Conservation (phyloP, 495 filamentous ascomycete species). For the Penicillium bovifimosum region DNA sequence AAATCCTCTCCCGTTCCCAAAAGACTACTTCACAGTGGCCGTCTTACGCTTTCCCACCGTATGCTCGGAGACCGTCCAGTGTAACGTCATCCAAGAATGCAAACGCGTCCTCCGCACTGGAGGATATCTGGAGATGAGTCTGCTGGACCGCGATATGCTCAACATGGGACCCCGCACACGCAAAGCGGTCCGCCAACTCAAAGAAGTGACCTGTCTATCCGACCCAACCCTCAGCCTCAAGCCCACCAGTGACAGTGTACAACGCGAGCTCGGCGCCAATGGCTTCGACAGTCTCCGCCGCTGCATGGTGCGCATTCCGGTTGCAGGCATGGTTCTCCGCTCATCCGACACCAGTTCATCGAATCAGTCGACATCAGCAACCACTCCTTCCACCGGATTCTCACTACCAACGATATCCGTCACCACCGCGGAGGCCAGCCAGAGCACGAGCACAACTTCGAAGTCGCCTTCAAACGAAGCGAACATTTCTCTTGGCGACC, state of each 20-base stretch:
- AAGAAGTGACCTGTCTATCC: slow-evolving; percentile 63
- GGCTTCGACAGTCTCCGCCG: slow-evolving; percentile 83
- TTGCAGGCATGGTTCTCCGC: slow-evolving; percentile 60
- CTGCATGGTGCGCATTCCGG: slow-evolving; percentile 85
- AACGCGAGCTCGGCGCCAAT: slow-evolving; percentile 65
- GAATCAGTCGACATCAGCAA: slow-evolving; percentile 22
- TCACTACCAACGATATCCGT: slow-evolving; percentile 25
- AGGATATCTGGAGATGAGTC: slow-evolving; percentile 80
- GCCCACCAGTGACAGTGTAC: slow-evolving; percentile 70
- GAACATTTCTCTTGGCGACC: slow-evolving; percentile 60
- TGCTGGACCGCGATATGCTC: slow-evolving; percentile 81
- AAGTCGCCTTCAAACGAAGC: slow-evolving; percentile 40
- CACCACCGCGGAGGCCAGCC: slow-evolving; percentile 18
- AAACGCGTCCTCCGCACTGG: slow-evolving; percentile 86
- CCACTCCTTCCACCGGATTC: slow-evolving; percentile 26
- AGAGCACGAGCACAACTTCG: slow-evolving; percentile 15
- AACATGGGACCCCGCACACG: slow-evolving; percentile 77
- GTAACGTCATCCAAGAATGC: slow-evolving; percentile 77
- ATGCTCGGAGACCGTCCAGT: slow-evolving; percentile 66
- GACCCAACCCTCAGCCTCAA: slow-evolving; percentile 62
- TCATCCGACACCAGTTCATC: slow-evolving; percentile 37
- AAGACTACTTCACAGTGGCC: slow-evolving; percentile 78
- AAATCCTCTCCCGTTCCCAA: slow-evolving; percentile 78
- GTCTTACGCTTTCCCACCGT: slow-evolving; percentile 83
- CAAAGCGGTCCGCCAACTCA: slow-evolving; percentile 69